Conservation (phyloP, 139 green algal species). For the Chlamydomonas asymmetrica region DNA sequence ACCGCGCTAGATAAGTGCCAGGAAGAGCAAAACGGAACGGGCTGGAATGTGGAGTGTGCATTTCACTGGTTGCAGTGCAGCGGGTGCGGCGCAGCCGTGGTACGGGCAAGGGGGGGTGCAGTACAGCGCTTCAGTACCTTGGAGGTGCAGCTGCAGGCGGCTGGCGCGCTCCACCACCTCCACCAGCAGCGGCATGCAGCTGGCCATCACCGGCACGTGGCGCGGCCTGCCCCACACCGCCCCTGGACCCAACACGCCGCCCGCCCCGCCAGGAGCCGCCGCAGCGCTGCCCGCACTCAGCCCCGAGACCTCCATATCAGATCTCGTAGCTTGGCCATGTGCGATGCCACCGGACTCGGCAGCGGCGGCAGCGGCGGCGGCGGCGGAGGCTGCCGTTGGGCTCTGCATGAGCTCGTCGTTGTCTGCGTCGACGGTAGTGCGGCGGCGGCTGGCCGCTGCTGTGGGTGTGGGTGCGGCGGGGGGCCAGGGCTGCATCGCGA, state of each 20-base stretch:
- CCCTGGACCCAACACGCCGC: conserved; percentile 28
- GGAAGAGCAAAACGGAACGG: too few relatives aligned
- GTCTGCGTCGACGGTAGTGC: not conserved
- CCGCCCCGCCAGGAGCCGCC: not conserved
- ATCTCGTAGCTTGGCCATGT: not conserved
- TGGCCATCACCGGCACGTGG: conserved; percentile 13
- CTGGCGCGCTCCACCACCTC: conserved; percentile 32
- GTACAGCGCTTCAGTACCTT: too few relatives aligned
- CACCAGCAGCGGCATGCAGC: conserved; percentile 39
- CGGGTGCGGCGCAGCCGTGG: not conserved
- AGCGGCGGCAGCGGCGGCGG: not conserved
- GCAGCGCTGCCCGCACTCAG: not conserved
- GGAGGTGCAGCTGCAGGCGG: conserved; percentile 4
- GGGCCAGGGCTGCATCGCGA: conserved; percentile 5
- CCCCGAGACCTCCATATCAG: too few relatives aligned
- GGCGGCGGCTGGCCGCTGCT: conserved; percentile 5
- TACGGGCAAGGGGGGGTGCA: not conserved
- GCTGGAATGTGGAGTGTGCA: too few relatives aligned
- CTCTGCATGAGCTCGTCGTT: too few relatives aligned
- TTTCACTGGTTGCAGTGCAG: not conserved
- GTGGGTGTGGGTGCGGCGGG: not conserved
- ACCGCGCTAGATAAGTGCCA: too few relatives aligned
- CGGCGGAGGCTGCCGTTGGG: not conserved
- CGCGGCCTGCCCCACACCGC: conserved; percentile 10
- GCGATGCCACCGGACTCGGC: not conserved